These are phyloP conservation scores for Aquilaria yunnanensis DNA, from an alignment of 345 rosid genomes.

Conservation along the genomic window DNA sequence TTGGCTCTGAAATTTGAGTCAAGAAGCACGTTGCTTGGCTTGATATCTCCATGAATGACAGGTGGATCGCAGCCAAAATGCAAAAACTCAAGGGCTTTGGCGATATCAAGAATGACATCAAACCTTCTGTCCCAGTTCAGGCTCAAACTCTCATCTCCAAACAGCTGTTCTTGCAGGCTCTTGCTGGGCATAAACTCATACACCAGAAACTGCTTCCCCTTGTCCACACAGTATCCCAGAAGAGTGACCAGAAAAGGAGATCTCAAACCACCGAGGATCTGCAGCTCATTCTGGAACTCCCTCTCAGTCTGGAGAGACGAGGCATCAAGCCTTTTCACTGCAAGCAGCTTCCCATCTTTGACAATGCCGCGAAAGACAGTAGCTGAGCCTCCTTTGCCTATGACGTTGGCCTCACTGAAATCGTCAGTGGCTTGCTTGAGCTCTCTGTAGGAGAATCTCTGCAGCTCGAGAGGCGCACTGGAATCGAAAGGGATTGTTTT, in stretches of 20 bases:
- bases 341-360: constrained; percentile 70
- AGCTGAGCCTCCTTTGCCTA: constrained; percentile 97
- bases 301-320: constrained; percentile 64
- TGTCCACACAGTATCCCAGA: constrained; percentile 84
- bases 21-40: constrained; percentile 91
- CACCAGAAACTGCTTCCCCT: constrained; percentile 63
- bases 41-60: constrained; percentile 92
- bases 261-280: constrained; percentile 84
- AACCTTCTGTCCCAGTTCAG: constrained; percentile 81
- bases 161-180: constrained; percentile 79
- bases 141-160: constrained; percentile 45
- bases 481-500: constrained; percentile 78
- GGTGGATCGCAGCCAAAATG: constrained; percentile 94
- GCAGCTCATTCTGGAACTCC: constrained; percentile 95
- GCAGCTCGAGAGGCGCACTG: constrained; percentile 58
- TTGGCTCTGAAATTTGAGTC: constrained; percentile 80
- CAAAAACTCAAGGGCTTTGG: constrained; percentile 77
- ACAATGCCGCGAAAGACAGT: constrained; percentile 84
- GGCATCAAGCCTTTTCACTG: constrained; percentile 73
- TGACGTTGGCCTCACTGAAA: constrained; percentile 55
- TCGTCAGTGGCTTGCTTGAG: constrained; percentile 70
- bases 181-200: constrained; percentile 94
- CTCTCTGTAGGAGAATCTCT: constrained; percentile 65
- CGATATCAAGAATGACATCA: constrained; percentile 66
- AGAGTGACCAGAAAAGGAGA: constrained; percentile 73